Conservation (phyloP, 2,329 filamentous ascomycete species). For the Fusarium annulatum region DNA sequence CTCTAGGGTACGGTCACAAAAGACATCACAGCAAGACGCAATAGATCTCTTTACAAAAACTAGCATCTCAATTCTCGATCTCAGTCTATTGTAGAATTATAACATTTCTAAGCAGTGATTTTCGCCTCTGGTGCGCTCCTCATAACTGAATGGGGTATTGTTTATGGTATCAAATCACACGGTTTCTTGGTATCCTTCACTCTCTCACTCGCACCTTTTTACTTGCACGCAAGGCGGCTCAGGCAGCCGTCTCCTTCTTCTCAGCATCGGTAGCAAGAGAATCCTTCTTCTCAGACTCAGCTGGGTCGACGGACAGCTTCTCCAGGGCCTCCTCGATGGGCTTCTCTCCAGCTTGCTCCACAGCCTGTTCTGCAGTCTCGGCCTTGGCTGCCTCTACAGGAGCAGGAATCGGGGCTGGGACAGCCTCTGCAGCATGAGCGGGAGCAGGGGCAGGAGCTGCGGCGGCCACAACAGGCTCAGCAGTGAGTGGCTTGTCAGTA, state of each 20-base stretch:
- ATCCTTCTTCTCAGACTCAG: constrained; percentile 19
- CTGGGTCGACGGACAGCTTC: constrained; percentile 24
- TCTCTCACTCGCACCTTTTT: neutral
- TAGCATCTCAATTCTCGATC: constrained; percentile 5
- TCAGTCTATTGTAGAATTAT: constrained; percentile 24
- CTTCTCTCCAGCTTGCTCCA: constrained; percentile 30
- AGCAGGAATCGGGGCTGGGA: constrained; percentile 10
- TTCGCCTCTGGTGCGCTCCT: neutral
- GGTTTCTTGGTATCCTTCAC: constrained; percentile 20
- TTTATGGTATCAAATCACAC: constrained; percentile 26
- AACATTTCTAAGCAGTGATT: constrained; percentile 15
- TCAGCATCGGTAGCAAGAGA: constrained; percentile 1
- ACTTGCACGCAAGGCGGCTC: neutral
- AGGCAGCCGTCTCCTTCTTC: constrained; percentile 22
- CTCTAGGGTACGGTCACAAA: neutral
- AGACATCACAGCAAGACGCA: neutral
- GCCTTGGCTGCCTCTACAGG: constrained; percentile 34
- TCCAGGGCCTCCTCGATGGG: constrained; percentile 32
- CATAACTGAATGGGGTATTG: constrained; percentile 34
- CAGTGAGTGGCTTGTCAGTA: neutral
- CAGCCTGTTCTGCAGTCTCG: constrained; percentile 30
- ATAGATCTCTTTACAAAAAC: neutral
- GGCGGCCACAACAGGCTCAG: constrained; percentile 5
- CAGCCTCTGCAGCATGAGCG: constrained; percentile 1
- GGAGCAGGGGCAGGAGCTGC: neutral